Base-by-base conservation (phyloP, 1,284 basidiomycete genomes). In the Ceratobasidium sp. region DNA sequence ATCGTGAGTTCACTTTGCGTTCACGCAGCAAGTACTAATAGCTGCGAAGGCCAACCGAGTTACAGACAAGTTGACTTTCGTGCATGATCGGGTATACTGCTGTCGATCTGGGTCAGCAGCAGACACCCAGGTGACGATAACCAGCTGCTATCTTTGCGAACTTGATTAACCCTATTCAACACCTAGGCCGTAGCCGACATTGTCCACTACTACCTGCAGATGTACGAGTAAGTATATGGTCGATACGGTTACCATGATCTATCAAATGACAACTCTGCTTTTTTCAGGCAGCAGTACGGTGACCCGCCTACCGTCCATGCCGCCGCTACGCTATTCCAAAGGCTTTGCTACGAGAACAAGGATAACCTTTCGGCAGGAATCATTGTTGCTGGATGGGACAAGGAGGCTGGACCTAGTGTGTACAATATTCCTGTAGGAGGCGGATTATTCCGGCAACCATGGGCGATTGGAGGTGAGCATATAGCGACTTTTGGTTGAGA, bases 361-460 rank as follows among this genome's bases (percentile, higher is more conserved):
- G 94, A 95, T 80, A 82, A 81, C 2, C 82, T 99, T 45, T 89
- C 86, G 48, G 97, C 97, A 0, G 97, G 97, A 32, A 98, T 99
- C 81, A 99, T 99, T 78, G 96, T 98, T 26, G 97, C 93, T 16
- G 97, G 97, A 0, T 99, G 97, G 96, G 97, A 99, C 82, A 91
- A 91, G 80, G 89, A 94, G 77, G 84, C 84, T 57, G 97, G 97
- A n/a, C 94, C 96, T 0, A 92, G 91, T 74, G 97, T 99, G 50
- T 99, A 95, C 84, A 98, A 98, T 80, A 94, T 98, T 71, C 96
- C 96, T 23, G 85, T 98, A 21, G 96, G 96, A 52, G 96, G 96
- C 72, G 96, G 96, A 45, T 83, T 95, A 65, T 97, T 98, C 87
- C 88, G 92, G 76, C 94, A 96, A 79, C 95, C 96, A 10, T 98